Conservation (phyloP, 1,284 basidiomycete genomes). For the Papiliotrema terrestris region DNA sequence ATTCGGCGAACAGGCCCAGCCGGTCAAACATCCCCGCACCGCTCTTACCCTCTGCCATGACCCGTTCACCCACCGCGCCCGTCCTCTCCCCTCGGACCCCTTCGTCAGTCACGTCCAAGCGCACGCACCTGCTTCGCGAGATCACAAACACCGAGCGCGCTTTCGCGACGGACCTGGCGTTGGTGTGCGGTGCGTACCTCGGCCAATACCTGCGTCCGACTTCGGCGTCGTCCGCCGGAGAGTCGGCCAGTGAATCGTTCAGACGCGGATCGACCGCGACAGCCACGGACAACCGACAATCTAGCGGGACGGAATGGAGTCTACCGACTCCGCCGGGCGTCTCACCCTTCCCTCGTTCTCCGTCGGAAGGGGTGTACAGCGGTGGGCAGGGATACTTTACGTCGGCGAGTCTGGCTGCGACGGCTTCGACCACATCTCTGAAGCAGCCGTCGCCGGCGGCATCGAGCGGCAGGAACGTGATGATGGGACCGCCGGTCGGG, state of each 20-base stretch:
- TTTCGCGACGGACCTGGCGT: slow-evolving; percentile 80
- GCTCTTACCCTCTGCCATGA: slow-evolving; percentile 11
- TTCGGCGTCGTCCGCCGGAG: slow-evolving; percentile 9
- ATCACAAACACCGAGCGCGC: slow-evolving; percentile 77
- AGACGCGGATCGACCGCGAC: not conserved
- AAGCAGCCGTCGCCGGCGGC: slow-evolving; percentile 13
- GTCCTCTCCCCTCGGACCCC: slow-evolving; percentile 9
- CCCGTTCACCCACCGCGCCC: slow-evolving; percentile 10
- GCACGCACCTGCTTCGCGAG: slow-evolving; percentile 78
- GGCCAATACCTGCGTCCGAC: slow-evolving; percentile 14
- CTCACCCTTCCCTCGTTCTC: not conserved
- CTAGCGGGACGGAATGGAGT: slow-evolving; percentile 3
- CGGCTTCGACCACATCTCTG: slow-evolving; percentile 1
- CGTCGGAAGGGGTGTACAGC: not conserved
- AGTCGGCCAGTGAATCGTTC: not conserved
- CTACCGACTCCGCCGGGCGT: not conserved
- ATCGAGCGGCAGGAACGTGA: not conserved
- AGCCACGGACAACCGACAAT: not conserved
- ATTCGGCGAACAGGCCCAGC: not conserved
- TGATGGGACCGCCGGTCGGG: slow-evolving; percentile 22
- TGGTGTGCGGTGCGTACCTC: slow-evolving; percentile 80
- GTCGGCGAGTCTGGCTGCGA: not conserved
- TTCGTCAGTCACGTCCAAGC: slow-evolving; percentile 56
- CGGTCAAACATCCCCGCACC: slow-evolving; percentile 3
- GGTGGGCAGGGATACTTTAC: slow-evolving; percentile 9